These are phyloP conservation scores for Bjerkandera adusta DNA, from an alignment of 1,284 basidiomycete species.

Conservation along the genomic window DNA sequence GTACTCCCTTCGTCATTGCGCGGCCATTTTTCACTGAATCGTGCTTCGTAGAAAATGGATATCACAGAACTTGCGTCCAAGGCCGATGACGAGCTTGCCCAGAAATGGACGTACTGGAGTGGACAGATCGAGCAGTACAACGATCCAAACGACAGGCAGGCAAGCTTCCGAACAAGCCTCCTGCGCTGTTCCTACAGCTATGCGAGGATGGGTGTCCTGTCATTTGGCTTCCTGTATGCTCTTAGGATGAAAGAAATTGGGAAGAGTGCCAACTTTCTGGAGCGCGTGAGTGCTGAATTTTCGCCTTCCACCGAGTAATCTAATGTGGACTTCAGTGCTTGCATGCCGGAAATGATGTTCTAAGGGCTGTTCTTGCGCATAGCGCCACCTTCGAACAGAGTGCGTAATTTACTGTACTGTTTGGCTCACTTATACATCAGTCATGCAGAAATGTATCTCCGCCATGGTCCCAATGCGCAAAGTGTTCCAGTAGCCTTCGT, in stretches of 20 bases:
- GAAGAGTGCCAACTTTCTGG: conserved; percentile 62
- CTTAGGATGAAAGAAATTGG: conserved; percentile 51
- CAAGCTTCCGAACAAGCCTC: conserved; percentile 58
- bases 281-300: conserved; percentile 45
- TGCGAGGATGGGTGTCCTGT: conserved; percentile 63
- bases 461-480: conserved; percentile 80
- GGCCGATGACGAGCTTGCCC: conserved; percentile 61
- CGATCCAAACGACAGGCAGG: conserved; percentile 48
- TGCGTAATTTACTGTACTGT: conserved; percentile 29
- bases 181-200: conserved; percentile 67
- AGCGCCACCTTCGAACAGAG: conserved; percentile 54
- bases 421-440: background rate
- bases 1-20: conserved; percentile 1
- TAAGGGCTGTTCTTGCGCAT: conserved; percentile 58
- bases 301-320: background rate
- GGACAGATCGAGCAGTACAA: conserved; percentile 43
- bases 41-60: conserved; percentile 47
- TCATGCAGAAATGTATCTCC: conserved; percentile 50
- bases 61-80: conserved; percentile 58
- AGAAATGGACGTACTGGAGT: conserved; percentile 53
- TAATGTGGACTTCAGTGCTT: conserved; percentile 41
- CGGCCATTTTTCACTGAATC: background rate
- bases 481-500: conserved; percentile 85
- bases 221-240: conserved; percentile 74
- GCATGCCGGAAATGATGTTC: conserved; percentile 59